phyloP scores from a whole-genome alignment of 306 rosid genomes.

The Urtica urens region DNA sequence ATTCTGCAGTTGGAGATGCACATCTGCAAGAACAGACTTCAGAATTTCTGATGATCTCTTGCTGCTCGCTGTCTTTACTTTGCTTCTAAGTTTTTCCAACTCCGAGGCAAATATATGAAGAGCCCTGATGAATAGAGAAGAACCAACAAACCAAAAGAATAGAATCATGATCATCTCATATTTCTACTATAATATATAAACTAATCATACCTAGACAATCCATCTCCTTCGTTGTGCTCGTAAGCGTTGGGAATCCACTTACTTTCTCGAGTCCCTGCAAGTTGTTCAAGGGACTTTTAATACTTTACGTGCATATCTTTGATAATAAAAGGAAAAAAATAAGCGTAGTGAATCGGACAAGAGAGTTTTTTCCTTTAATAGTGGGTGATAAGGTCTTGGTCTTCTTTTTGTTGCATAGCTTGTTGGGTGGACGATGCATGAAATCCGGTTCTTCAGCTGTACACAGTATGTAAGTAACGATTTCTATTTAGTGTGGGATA shows the following conservation, averaged over 20 bases:
- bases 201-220: conserved; percentile 57
- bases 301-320: not conserved
- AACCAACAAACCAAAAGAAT: conserved; percentile 5
- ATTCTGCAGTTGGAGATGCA: conserved; percentile 62
- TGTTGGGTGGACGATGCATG: conserved; percentile 37
- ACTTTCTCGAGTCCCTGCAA: conserved; percentile 45
- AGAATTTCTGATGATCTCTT: conserved; percentile 66
- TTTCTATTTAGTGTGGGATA: too few relatives aligned
- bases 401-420: conserved; percentile 28
- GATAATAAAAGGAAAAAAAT: not conserved
- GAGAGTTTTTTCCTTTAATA: conserved; percentile 31
- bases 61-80: conserved; percentile 44
- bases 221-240: conserved; percentile 48
- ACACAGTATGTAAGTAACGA: too few relatives aligned
- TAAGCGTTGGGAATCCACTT: conserved; percentile 40
- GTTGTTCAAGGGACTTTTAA: conserved; percentile 11
- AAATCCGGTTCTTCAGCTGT: conserved; percentile 25
- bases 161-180: not conserved
- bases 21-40: conserved; percentile 51
- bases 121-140: conserved; percentile 31
- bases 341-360: conserved; percentile 7
- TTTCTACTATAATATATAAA: too few relatives aligned
- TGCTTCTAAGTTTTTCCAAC: conserved; percentile 57
- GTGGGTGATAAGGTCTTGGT: conserved; percentile 28
- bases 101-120: conserved; percentile 56